phyloP scores from a whole-genome alignment of 345 rosid species.

The Geranium brycei region DNA sequence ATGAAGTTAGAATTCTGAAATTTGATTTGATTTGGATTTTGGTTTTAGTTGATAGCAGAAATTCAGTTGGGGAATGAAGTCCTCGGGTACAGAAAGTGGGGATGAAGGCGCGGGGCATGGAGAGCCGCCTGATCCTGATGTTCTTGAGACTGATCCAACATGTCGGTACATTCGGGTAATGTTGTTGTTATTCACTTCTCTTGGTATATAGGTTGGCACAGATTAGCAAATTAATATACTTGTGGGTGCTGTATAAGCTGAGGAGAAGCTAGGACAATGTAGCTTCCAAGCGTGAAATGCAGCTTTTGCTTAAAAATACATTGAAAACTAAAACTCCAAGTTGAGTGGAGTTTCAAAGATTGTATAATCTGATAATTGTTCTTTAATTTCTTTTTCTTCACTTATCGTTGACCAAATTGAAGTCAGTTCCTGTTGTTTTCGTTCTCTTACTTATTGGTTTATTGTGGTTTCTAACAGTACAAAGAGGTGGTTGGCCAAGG shows the following conservation, averaged over 20 bases:
- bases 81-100: slow-evolving; percentile 17
- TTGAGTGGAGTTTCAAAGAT: background rate
- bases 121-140: slow-evolving; percentile 52
- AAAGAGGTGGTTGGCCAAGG: slow-evolving; percentile 64
- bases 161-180: slow-evolving; percentile 47
- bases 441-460: background rate
- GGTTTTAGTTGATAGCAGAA: background rate
- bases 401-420: background rate
- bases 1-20: background rate
- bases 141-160: slow-evolving; percentile 60
- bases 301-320: background rate
- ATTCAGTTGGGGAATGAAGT: background rate
- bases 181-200: background rate
- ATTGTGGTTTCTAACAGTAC: slow-evolving; percentile 34
- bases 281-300: slow-evolving; percentile 5
- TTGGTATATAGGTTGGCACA: background rate
- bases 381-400: background rate
- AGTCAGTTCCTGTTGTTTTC: background rate
- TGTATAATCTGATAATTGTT: background rate
- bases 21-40: background rate
- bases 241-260: background rate
- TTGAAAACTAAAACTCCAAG: too few relatives aligned
- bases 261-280: background rate
- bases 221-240: too few relatives aligned
- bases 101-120: slow-evolving; percentile 31